Base-by-base conservation (phyloP, 257 asterid species). In the Solanum clarkiae region DNA sequence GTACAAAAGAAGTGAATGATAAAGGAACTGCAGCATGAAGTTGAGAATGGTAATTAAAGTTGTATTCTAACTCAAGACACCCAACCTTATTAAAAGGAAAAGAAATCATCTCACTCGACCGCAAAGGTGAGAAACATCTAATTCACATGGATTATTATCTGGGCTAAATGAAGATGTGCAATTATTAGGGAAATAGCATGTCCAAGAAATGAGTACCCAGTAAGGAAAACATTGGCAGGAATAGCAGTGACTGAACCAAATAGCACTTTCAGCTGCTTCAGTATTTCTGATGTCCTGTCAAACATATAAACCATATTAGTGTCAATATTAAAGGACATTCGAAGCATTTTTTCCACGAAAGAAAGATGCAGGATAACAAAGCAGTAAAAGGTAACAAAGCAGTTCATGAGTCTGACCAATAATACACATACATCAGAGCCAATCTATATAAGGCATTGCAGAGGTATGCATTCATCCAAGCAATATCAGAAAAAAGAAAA, bases 221-320 rank as follows among this genome's bases (percentile, higher is more conserved):
- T 87, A 63, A 92, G 84, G 87, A 93, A 90, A 86, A 92, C 94
- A 86, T 89, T 93, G 40, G 89, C 90, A 59, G 98, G 99, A 87
- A 93, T 87, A 80, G 88, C 88, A 75, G 88, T 88, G 63, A 91
- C 82, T 6, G 96, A 90, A 85, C 96, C 94, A 87, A 92, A 96
- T 87, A 94, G 80, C 85, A 88, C n/a, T 84, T 88, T 89, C 77
- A 96, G 92, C 90, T 94, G 97, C 91, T 91, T 86, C 90, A 93
- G 72, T 80, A 94, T 90, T 75, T 94, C 97, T 49, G 87, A 26
- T 10, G 94, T 90, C 93, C 99, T 96, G 93, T 91, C 85, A 83
- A 32, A 83, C 53, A 83, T 84, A 53, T 26, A 70, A 59, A 72
- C 53, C 81, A 40, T 8, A 60, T n/a, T 54, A 36, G 12, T 16